These are phyloP conservation scores for Clarireedia hainanense DNA, from an alignment of 2,329 filamentous ascomycete genomes.

Conservation along the genomic window DNA sequence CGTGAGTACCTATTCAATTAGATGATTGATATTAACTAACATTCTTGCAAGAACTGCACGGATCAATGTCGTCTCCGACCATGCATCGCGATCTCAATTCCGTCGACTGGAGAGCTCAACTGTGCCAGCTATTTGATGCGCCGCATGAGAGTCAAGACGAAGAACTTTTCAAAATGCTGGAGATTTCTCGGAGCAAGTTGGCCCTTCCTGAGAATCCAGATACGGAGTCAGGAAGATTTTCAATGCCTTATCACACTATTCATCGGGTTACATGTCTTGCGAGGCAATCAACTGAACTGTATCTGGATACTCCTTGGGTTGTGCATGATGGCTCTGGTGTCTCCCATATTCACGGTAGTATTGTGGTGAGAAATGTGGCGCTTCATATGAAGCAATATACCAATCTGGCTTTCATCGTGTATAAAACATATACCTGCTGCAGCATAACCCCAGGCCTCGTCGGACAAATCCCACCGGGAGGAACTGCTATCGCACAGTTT, in stretches of 20 bases:
- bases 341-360: conserved; percentile 4
- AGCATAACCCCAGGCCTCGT: background rate
- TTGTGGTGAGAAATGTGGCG: conserved; percentile 2
- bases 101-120: conserved; percentile 6
- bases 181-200: conserved; percentile 2
- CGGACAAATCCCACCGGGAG: background rate
- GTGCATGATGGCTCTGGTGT: background rate
- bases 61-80: conserved; percentile 1
- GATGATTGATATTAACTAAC: background rate
- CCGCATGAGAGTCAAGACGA: conserved; percentile 6
- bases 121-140: conserved; percentile 7
- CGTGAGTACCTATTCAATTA: background rate
- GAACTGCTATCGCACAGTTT: background rate
- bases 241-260: conserved; percentile 8
- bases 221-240: background rate
- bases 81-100: conserved; percentile 1
- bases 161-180: conserved; percentile 6
- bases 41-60: background rate
- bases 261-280: conserved; percentile 5
- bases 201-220: background rate
- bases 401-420: conserved; percentile 5
- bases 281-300: background rate
- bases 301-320: conserved; percentile 6
- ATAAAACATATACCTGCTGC: conserved; percentile 6
- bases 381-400: conserved; percentile 1